These are phyloP conservation scores for Triangularia verruculosa DNA, from an alignment of 2,329 filamentous ascomycete species.

Conservation along the genomic window DNA sequence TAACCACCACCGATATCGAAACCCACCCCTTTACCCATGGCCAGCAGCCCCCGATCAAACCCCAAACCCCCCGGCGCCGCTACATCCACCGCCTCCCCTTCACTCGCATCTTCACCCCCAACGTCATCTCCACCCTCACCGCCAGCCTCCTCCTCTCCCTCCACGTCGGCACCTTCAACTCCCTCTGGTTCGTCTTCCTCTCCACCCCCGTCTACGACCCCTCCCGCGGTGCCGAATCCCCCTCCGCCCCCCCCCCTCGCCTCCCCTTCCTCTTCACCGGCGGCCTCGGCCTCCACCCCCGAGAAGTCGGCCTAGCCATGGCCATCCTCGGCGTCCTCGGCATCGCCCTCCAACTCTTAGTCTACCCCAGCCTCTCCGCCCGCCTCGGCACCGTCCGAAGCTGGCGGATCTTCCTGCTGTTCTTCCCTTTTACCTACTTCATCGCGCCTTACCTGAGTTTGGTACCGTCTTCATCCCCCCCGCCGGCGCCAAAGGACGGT, in stretches of 20 bases:
- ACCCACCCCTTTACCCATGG: conserved; percentile 28
- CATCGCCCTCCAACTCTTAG: conserved; percentile 67
- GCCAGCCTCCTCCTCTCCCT: conserved; percentile 68
- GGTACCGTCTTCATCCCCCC: conserved; percentile 53
- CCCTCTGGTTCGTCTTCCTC: conserved; percentile 73
- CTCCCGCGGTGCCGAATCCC: conserved; percentile 29
- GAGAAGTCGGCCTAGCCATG: conserved; percentile 72
- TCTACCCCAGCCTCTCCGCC: conserved; percentile 67
- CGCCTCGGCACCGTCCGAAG: conserved; percentile 65
- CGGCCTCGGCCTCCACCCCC: conserved; percentile 70
- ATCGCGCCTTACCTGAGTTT: conserved; percentile 69
- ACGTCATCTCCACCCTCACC: conserved; percentile 54
- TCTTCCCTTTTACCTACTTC: conserved; percentile 69
- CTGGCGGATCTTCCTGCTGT: conserved; percentile 65
- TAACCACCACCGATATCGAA: conserved; percentile 32
- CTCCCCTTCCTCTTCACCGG: conserved; percentile 66
- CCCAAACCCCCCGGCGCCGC: conserved; percentile 30
- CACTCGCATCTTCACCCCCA: conserved; percentile 52
- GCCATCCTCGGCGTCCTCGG: conserved; percentile 73
- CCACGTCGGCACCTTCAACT: conserved; percentile 73
- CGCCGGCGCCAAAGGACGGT: conserved; percentile 53
- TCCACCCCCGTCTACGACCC: conserved; percentile 63
- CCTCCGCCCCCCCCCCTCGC: conserved; percentile 33
- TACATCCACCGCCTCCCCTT: conserved; percentile 51
- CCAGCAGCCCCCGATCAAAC: conserved; percentile 2